Evolutionary conservation across 805 yeast genomes (phyloP), one percentile per base, ranked within the genome.

Genomic region (Zygotorulaspora florentina): DNA sequence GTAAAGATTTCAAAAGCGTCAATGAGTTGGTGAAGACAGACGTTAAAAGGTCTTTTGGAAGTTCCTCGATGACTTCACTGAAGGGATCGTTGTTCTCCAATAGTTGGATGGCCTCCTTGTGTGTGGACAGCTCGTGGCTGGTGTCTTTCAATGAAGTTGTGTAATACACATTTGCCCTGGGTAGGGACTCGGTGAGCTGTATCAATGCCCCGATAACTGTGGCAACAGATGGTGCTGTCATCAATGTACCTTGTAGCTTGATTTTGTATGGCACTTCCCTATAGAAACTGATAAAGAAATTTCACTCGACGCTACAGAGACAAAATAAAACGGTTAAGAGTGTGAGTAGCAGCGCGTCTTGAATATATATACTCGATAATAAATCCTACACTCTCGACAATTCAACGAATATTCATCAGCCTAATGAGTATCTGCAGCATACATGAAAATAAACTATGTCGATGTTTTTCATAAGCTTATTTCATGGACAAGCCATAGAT

Each of bases 1-100:
- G 88, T 43, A 88, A 69, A 46, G 78, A 75, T 34, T 73, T 70
- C 50, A 86, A 69, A 13, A 87, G 61, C 7, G 81, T 71, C 3
- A 59, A 42, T 18, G 87, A 81, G 46, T 74, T 70, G 2, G 85
- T 69, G 42, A 77, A 67, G 18, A 86, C 71, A 2, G 85, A 65
- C 10, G 74, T 62, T 26, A 69, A 46, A 13, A 60, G 58, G 2
- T 53, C 59, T 9, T 39, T 40, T 8, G 49, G 36, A 10, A 53
- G 31, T 13, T 43, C 40, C n/a, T 57, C 55, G 9, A 43, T 43
- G 25, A 61, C 50, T 6, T 51, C 40, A 20, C 55, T 51, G 38
- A 66, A 63, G 3, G 70, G 70, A 47, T 65, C 68, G n/a, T 58
- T 51, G 28, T 54, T 46, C 39, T 52, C 56, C 40, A 62, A 45